Conservation (phyloP, 176 grass and related monocot species). For the Hyparrhenia diplandra region DNA sequence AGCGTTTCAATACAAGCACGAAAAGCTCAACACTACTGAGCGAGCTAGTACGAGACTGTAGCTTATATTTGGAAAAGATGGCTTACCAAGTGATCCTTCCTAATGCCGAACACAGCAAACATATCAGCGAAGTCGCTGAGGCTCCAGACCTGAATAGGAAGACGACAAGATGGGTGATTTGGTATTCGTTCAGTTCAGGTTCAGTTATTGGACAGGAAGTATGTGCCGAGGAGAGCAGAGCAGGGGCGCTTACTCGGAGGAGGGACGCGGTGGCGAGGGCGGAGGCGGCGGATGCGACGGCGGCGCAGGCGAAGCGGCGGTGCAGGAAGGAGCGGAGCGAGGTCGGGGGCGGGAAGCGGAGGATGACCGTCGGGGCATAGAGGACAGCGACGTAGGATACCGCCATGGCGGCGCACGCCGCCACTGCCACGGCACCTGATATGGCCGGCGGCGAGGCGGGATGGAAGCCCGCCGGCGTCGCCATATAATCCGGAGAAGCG, state of each 20-base stretch:
- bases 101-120: constrained; percentile 58
- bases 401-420: constrained; percentile 54
- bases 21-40: neutral
- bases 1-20: constrained; percentile 34
- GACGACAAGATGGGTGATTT: neutral
- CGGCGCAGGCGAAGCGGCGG: constrained; percentile 61
- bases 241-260: constrained; percentile 42
- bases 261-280: constrained; percentile 29
- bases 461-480: neutral
- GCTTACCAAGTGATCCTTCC: constrained; percentile 60
- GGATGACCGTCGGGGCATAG: constrained; percentile 52
- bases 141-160: constrained; percentile 21
- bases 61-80: neutral
- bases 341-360: constrained; percentile 49
- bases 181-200: neutral
- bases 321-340: constrained; percentile 52
- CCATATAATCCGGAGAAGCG: constrained; percentile 5
- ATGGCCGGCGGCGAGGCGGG: constrained; percentile 11
- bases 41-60: neutral
- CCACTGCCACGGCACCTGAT: constrained; percentile 24
- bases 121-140: constrained; percentile 26
- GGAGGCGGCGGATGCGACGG: constrained; percentile 55
- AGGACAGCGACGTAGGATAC: constrained; percentile 60
- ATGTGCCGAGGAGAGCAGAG: neutral
- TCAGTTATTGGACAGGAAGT: neutral